Evolutionary conservation across 441 rosid genomes (phyloP).

Genomic region (Euphorbia corollata): DNA sequence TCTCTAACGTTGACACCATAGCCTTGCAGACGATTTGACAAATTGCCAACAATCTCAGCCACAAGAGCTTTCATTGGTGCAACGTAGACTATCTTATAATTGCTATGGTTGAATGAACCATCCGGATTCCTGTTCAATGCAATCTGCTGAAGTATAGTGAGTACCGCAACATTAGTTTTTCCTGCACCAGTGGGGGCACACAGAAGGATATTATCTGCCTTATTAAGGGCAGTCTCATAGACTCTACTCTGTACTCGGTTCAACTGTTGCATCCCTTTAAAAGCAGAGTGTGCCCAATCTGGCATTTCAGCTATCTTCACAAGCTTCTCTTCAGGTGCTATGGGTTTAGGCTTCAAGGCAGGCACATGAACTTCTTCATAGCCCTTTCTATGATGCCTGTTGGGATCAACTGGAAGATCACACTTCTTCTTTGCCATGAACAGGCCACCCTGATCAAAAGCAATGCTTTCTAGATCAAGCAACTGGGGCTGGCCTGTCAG

Average conservation of each 20-base stretch:
- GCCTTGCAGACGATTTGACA: conserved; percentile 68
- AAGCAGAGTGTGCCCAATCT: conserved; percentile 89
- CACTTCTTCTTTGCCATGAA: conserved; percentile 81
- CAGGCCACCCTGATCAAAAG: conserved; percentile 85
- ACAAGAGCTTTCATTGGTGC: conserved; percentile 98
- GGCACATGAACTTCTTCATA: conserved; percentile 92
- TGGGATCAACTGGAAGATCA: conserved; percentile 66
- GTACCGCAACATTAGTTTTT: conserved; percentile 89
- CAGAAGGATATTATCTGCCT: conserved; percentile 69
- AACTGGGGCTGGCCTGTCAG: conserved; percentile 72
- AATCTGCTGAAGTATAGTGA: conserved; percentile 85
- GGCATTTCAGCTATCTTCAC: conserved; percentile 82
- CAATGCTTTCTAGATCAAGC: conserved; percentile 71
- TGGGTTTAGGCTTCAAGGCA: conserved; percentile 49
- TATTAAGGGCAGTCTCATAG: conserved; percentile 67
- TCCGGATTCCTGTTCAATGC: conserved; percentile 48
- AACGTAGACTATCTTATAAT: conserved; percentile 83
- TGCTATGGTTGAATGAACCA: conserved; percentile 59
- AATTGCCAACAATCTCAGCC: conserved; percentile 86
- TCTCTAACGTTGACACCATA: conserved; percentile 77
- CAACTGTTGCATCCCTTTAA: conserved; percentile 79
- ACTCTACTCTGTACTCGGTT: conserved; percentile 91
- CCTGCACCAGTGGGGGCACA: conserved; percentile 99
- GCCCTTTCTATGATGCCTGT: conserved; percentile 53
- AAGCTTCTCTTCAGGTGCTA: conserved; percentile 56